Evolutionary conservation across 192 early-diverging fungal genomes (phyloP), one percentile per base, ranked within the genome.

Genomic region (Spinellus fusiger): DNA sequence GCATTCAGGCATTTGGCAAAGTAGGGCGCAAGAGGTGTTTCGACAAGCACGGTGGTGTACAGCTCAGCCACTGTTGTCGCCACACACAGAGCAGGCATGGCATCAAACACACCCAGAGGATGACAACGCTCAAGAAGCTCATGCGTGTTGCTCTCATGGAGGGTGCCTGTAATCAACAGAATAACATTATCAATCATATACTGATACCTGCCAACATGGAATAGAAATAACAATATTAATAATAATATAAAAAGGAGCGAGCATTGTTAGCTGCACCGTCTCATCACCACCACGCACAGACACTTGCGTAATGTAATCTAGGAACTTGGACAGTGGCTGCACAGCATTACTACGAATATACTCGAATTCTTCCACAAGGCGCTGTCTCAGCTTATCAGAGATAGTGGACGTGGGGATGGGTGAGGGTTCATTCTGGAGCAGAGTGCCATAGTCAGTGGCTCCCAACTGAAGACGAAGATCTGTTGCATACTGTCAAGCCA

Each of bases 171-270:
- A 61, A 99, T 96, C 35, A 99, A 75, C 57, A 99, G 77, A 59
- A 99, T 94, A 51, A 96, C 91, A 78, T 99, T 99, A 76, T 99
- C 97, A 66, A 99, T 99, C 97, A 99, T 99, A 72, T 98, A 99
- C 18, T 88, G 87, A 73, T 94, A 94, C 22, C 91, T 94, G 74
- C 4, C 7, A 52, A 27, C 28, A 27, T 5, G 9, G 5, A 79
- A 56, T 12, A 49, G 38, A 46, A 13, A 38, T 5, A 47, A 57
- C 10, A 61, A 54, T 34, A 8, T 46, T 34, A n/a, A n/a, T n/a
- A n/a, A n/a, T n/a, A n/a, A n/a, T n/a, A n/a, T n/a, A n/a, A n/a
- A n/a, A 44, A 55, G 22, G 27, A 8, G 20, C 18, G 20, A 49
- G 31, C 51, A 22, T 48, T 49, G 5, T 3, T 20, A 5, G 46